Evolutionary conservation across 345 rosid species (phyloP).

Genomic region (Boechera retrofracta): DNA sequence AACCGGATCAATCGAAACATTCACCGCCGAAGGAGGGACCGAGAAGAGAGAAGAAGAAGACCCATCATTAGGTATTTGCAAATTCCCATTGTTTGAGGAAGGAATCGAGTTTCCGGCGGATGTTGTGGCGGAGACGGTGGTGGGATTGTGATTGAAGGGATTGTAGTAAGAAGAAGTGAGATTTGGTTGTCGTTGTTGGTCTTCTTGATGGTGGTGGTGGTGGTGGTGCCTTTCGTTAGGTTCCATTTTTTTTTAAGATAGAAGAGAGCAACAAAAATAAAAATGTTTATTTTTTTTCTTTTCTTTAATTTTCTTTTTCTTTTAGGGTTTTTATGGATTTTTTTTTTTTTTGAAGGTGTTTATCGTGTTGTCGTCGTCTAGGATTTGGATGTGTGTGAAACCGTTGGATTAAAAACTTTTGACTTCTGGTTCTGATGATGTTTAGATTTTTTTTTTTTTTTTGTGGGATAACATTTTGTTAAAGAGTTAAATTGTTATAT

Average conservation of each 20-base stretch:
- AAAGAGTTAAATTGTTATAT: too few relatives aligned
- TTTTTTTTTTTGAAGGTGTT: conserved; percentile 21
- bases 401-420: conserved; percentile 36
- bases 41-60: conserved; percentile 53
- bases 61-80: conserved; percentile 52
- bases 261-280: conserved; percentile 45
- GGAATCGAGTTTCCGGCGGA: conserved; percentile 41
- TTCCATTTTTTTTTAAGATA: conserved; percentile 58
- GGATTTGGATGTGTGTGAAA: conserved; percentile 22
- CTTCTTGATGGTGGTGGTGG: conserved; percentile 36
- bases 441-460: neutral
- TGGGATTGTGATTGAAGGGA: conserved; percentile 37
- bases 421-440: neutral
- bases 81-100: conserved; percentile 68
- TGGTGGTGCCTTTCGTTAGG: conserved; percentile 61
- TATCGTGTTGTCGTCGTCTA: conserved; percentile 40
- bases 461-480: neutral
- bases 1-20: conserved; percentile 61
- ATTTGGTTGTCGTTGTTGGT: conserved; percentile 45
- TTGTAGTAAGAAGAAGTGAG: conserved; percentile 55
- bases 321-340: conserved; percentile 35
- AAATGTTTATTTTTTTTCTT: conserved; percentile 28
- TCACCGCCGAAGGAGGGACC: conserved; percentile 66
- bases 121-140: conserved; percentile 53
- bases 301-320: conserved; percentile 27